A percentile compares a stretch with the other conserved stretches of the same genome.
These are phyloP conservation scores for Metarhizium guizhouense DNA, from an alignment of 2,329 filamentous ascomycete species.

Conservation along the genomic window DNA sequence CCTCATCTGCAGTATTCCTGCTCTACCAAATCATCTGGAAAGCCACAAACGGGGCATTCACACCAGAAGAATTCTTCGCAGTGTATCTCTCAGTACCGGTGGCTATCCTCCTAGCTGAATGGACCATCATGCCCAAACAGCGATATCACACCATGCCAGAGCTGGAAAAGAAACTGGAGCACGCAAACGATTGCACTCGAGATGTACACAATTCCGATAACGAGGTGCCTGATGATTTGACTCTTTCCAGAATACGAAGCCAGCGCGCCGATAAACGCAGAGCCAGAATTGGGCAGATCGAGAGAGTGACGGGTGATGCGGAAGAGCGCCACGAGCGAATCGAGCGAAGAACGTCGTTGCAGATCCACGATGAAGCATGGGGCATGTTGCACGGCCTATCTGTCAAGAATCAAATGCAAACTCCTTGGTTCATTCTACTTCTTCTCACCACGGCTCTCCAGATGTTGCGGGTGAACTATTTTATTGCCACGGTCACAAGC, in stretches of 20 bases:
- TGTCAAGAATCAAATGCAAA: conserved; percentile 54
- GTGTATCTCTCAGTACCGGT: conserved; percentile 26
- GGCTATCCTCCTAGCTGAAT: conserved; percentile 27
- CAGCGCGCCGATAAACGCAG: conserved; percentile 42
- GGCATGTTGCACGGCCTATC: conserved; percentile 60
- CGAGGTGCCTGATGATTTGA: conserved; percentile 40
- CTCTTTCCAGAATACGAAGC: conserved; percentile 24
- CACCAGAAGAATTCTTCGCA: conserved; percentile 31
- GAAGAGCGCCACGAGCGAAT: conserved; percentile 47
- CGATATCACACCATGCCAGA: conserved; percentile 30
- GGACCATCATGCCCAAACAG: conserved; percentile 28
- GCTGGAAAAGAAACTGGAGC: conserved; percentile 30
- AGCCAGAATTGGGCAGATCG: conserved; percentile 52
- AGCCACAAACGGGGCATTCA: conserved; percentile 31
- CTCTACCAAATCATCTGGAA: conserved; percentile 64
- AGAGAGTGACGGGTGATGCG: conserved; percentile 48
- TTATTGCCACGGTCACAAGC: not conserved
- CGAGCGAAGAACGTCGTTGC: conserved; percentile 47
- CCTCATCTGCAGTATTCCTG: conserved; percentile 68
- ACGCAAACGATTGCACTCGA: conserved; percentile 24
- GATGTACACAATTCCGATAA: conserved; percentile 46
- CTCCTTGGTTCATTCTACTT: conserved; percentile 65
- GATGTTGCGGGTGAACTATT: conserved; percentile 62
- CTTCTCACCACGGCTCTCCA: conserved; percentile 52
- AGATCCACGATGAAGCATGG: conserved; percentile 57